Conservation (phyloP, 176 grass and related monocot species). For the Hsuehochloa calcarea region DNA sequence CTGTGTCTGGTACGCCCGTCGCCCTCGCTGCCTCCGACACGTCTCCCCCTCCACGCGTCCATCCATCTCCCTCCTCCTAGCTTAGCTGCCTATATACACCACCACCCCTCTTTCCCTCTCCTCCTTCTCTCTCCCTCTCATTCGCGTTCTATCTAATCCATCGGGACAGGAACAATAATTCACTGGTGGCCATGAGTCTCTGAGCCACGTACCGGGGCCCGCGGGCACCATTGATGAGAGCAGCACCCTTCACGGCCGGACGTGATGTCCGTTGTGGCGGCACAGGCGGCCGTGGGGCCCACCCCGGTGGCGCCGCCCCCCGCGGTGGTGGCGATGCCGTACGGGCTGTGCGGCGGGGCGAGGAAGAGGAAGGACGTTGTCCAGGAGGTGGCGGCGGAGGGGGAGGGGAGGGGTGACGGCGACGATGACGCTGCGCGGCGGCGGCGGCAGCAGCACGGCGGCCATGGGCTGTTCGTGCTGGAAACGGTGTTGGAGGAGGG, state of each 20-base stretch:
- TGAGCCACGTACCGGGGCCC: constrained; percentile 10
- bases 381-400: neutral
- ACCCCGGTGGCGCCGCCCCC: neutral
- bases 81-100: constrained; percentile 31
- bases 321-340: neutral
- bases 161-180: neutral
- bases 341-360: constrained; percentile 33
- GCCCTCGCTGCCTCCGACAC: constrained; percentile 36
- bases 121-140: neutral
- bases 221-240: constrained; percentile 42
- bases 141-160: neutral
- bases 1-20: constrained; percentile 43
- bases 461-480: constrained; percentile 45
- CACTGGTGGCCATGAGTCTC: neutral
- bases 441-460: neutral
- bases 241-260: constrained; percentile 12
- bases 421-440: neutral
- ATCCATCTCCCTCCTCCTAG: neutral
- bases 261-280: constrained; percentile 42
- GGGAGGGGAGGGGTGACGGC: neutral
- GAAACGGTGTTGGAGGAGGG: constrained; percentile 43
- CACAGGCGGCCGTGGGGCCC: neutral
- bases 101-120: neutral
- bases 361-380: constrained; percentile 63
- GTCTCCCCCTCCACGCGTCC: constrained; percentile 26